Evolutionary conservation across 2,329 filamentous ascomycete genomes (phyloP), one percentile per base, ranked within the genome.

Genomic region (Laburnicola sp.): DNA sequence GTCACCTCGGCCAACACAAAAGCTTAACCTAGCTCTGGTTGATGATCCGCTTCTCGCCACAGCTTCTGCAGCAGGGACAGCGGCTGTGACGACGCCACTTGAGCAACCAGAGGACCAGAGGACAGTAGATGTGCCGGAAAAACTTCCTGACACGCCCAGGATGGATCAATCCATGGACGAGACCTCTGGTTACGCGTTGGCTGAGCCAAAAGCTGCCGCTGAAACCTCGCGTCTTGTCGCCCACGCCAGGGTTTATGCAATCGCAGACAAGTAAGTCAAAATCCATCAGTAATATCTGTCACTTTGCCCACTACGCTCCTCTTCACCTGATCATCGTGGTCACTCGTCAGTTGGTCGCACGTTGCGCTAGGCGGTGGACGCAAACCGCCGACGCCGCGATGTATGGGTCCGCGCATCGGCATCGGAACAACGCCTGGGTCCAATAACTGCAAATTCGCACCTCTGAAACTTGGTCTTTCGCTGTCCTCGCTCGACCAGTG

Each of bases 241-340:
- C 11, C 78, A 80, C 58, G 74, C 76, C 10, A 74, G 74, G 45
- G 74, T 80, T 32, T 80, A 80, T 59, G 76, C 76, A 30, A 71
- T 80, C 22, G 78, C 76, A 7, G 78, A 80, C 62, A 80, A 80
- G 69, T 74, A 70, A 64, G 71, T 72, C 54, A 45, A 42, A 49
- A 48, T 8, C 48, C 58, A 52, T 37, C 42, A 54, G 50, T 48
- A 41, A 34, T 48, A 52, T 50, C 27, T 50, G 30, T 46, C 47
- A 52, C 52, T 59, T 56, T 48, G 48, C 54, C 50, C 42, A 57
- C 51, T 51, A 50, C 54, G 44, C 51, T 42, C 54, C 45, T 51
- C 46, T 41, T 39, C 45, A 46, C 35, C 27, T 30, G 16, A 31
- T 47, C 40, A 51, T 51, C 35, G 22, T 60, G 45, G 45, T 46